phyloP scores from a whole-genome alignment of 148 eudicot species.

The Camellia granthamiana region DNA sequence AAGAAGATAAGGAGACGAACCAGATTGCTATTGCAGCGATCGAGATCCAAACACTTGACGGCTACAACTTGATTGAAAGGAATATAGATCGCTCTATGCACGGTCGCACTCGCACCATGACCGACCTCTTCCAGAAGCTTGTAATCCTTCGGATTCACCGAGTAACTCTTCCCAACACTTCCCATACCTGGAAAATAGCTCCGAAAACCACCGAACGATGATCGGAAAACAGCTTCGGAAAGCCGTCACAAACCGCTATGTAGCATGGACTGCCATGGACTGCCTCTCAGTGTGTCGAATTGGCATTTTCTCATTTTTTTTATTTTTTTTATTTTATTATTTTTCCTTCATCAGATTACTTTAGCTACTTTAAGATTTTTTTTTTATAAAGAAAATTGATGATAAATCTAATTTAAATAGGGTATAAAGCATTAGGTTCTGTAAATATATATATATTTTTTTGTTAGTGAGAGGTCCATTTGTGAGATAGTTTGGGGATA shows the following conservation, averaged over 20 bases:
- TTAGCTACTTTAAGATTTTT: too few relatives aligned
- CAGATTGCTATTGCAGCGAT: constrained; percentile 89
- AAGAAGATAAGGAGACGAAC: constrained; percentile 27
- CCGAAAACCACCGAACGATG: background rate
- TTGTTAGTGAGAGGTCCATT: too few relatives aligned
- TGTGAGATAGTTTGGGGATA: too few relatives aligned
- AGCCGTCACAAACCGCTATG: background rate
- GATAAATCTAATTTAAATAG: too few relatives aligned
- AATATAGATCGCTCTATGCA: constrained; percentile 77
- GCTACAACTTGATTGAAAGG: constrained; percentile 86
- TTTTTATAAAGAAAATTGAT: too few relatives aligned
- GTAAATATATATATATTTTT: too few relatives aligned
- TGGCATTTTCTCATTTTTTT: background rate
- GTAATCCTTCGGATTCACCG: constrained; percentile 62
- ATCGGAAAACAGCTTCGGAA: constrained; percentile 6
- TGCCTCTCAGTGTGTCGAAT: background rate
- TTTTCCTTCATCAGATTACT: too few relatives aligned
- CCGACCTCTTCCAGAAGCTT: constrained; percentile 85
- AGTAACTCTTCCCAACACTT: constrained; percentile 37
- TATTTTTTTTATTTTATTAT: too few relatives aligned
- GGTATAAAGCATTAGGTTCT: too few relatives aligned
- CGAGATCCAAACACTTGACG: constrained; percentile 97
- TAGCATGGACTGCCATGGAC: background rate
- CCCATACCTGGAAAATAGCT: constrained; percentile 25
- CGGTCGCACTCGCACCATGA: constrained; percentile 87